These are phyloP conservation scores for Geosmithia flava DNA, from an alignment of 2,329 filamentous ascomycete species.

Conservation along the genomic window DNA sequence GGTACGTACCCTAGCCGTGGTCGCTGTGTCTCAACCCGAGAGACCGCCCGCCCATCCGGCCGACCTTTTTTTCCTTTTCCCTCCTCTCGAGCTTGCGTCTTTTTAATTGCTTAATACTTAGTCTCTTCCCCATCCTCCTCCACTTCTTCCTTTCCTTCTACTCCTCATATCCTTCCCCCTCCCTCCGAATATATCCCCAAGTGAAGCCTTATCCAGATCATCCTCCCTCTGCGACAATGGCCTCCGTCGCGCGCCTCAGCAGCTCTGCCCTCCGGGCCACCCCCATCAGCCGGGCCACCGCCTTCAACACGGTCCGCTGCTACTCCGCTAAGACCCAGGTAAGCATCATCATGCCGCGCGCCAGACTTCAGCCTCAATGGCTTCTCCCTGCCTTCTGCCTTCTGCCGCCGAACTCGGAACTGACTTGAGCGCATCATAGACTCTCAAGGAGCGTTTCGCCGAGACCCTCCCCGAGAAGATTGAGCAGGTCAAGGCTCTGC, in stretches of 20 bases:
- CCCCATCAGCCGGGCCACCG: slow-evolving; percentile 52
- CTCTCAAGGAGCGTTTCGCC: slow-evolving; percentile 96
- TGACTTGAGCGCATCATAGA: slow-evolving; percentile 39
- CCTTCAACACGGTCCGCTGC: slow-evolving; percentile 75
- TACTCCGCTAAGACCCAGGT: slow-evolving; percentile 93
- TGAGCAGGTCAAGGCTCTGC: slow-evolving; percentile 97
- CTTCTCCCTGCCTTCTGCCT: neutral
- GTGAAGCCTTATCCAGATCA: slow-evolving; percentile 10
- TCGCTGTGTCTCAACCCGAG: neutral
- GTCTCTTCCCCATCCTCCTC: slow-evolving; percentile 3
- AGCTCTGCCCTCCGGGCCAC: slow-evolving; percentile 72
- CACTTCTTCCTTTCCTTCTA: slow-evolving; percentile 1
- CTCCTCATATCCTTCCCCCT: slow-evolving; percentile 12
- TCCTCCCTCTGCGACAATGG: slow-evolving; percentile 45
- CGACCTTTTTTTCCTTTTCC: slow-evolving; percentile 5
- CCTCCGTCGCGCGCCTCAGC: slow-evolving; percentile 70
- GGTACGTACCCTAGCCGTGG: neutral
- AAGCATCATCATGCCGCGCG: slow-evolving; percentile 13
- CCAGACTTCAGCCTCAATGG: neutral
- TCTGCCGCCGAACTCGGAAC: neutral
- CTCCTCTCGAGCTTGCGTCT: slow-evolving; percentile 5
- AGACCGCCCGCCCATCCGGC: neutral
- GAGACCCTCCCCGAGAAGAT: slow-evolving; percentile 92
- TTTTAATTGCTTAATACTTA: slow-evolving; percentile 3
- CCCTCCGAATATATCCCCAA: slow-evolving; percentile 18